phyloP scores from a whole-genome alignment of 768 basidiomycete genomes.

The Suillus sp. region DNA sequence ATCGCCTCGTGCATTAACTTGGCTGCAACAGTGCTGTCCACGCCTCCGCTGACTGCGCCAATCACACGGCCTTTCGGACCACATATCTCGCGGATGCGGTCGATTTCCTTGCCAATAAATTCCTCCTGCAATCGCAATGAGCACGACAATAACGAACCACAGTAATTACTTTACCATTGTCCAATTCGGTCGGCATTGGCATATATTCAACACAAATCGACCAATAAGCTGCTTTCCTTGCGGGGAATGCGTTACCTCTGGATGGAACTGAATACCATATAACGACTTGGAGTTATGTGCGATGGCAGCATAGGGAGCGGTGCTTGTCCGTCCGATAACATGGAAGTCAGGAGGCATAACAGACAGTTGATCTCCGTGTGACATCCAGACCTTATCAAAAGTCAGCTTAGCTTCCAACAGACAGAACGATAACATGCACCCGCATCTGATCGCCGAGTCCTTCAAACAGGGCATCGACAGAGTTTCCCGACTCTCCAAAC shows the following conservation, averaged over 20 bases:
- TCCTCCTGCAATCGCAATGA: slow-evolving; percentile 63
- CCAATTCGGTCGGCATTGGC: slow-evolving; percentile 82
- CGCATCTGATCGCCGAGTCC: slow-evolving; percentile 88
- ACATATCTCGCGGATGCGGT: slow-evolving; percentile 91
- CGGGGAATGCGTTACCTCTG: slow-evolving; percentile 94
- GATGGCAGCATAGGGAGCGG: slow-evolving; percentile 91
- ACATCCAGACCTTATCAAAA: slow-evolving; percentile 92
- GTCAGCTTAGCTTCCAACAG: background rate
- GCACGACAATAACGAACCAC: slow-evolving; percentile 14
- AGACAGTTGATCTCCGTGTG: slow-evolving; percentile 93
- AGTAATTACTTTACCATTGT: slow-evolving; percentile 70
- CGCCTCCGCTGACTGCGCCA: slow-evolving; percentile 96
- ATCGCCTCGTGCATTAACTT: slow-evolving; percentile 99
- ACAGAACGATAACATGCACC: slow-evolving; percentile 43
- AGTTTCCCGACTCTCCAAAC: slow-evolving; percentile 47
- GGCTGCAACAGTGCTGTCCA: slow-evolving; percentile 97
- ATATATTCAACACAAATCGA: slow-evolving; percentile 82
- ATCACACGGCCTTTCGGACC: slow-evolving; percentile 95
- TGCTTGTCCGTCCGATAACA: slow-evolving; percentile 81
- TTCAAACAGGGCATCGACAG: slow-evolving; percentile 79
- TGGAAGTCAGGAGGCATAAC: slow-evolving; percentile 82
- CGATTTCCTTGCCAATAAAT: slow-evolving; percentile 96
- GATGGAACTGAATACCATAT: slow-evolving; percentile 98
- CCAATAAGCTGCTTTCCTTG: slow-evolving; percentile 89
- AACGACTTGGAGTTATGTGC: slow-evolving; percentile 87